phyloP scores from a whole-genome alignment of 768 basidiomycete genomes.

The Rhodosporidiobolus sp. region DNA sequence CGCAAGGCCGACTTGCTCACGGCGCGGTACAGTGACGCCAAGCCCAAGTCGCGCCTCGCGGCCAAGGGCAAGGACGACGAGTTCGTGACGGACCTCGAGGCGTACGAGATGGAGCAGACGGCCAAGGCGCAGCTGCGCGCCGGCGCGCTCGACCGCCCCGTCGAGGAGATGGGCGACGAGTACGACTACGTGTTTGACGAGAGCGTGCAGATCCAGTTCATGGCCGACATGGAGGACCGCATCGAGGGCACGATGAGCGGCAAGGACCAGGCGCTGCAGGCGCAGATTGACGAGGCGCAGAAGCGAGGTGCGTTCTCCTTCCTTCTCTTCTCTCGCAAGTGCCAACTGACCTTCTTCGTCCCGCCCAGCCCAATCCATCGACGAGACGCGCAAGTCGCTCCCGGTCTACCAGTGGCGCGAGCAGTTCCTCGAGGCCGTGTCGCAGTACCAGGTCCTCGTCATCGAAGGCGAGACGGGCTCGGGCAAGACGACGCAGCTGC shows the following conservation, averaged over 20 bases:
- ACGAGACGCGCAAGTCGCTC: slow-evolving; percentile 86
- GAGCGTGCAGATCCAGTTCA: slow-evolving; percentile 91
- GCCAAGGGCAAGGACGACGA: slow-evolving; percentile 67
- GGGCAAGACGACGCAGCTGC: slow-evolving; percentile 96
- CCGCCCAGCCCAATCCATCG: slow-evolving; percentile 68
- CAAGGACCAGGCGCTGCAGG: slow-evolving; percentile 77
- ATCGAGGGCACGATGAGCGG: slow-evolving; percentile 67
- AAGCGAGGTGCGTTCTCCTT: slow-evolving; percentile 64
- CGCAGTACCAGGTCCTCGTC: slow-evolving; percentile 88
- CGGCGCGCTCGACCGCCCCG: slow-evolving; percentile 84
- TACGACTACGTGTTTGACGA: slow-evolving; percentile 99
- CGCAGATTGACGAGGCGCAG: slow-evolving; percentile 88
- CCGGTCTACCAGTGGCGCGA: slow-evolving; percentile 89
- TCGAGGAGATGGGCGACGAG: slow-evolving; percentile 64
- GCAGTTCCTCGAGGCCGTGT: slow-evolving; percentile 80
- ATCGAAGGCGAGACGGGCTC: slow-evolving; percentile 98
- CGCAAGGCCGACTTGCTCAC: slow-evolving; percentile 89
- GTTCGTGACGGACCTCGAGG: slow-evolving; percentile 94
- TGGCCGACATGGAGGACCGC: slow-evolving; percentile 63
- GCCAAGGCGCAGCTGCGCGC: slow-evolving; percentile 81
- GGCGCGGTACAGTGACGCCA: slow-evolving; percentile 81
- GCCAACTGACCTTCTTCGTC: not conserved
- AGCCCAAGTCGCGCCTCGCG: slow-evolving; percentile 39
- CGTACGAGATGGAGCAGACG: slow-evolving; percentile 90
- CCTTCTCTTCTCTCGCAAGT: slow-evolving; percentile 14